Conservation (phyloP, 2,329 filamentous ascomycete genomes). For the Rachicladosporium sp. region DNA sequence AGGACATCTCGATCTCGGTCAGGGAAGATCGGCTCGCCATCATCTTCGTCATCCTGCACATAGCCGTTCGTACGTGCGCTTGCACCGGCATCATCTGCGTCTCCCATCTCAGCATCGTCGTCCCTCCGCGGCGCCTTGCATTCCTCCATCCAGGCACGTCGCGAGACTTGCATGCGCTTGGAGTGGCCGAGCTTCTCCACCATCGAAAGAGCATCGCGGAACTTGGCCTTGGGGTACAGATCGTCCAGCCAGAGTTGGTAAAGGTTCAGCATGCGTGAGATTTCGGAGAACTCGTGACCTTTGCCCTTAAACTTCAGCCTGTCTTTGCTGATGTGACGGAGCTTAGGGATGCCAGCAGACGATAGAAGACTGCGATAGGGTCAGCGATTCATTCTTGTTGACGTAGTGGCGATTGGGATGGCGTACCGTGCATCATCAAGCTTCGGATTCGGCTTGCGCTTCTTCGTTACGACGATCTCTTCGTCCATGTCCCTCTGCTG, state of each 20-base stretch:
- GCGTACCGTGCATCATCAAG: constrained; percentile 65
- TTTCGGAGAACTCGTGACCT: constrained; percentile 88
- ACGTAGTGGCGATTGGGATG: background rate
- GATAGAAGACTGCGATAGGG: constrained; percentile 55
- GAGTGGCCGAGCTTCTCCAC: constrained; percentile 90
- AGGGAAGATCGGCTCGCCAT: constrained; percentile 2
- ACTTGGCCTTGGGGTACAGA: constrained; percentile 86
- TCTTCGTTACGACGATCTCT: constrained; percentile 71
- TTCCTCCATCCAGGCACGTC: constrained; percentile 76
- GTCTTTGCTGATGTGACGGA: constrained; percentile 58
- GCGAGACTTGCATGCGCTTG: constrained; percentile 59
- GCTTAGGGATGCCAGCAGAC: constrained; percentile 66
- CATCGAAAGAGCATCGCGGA: constrained; percentile 76
- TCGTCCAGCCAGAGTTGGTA: constrained; percentile 98
- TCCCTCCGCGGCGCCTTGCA: constrained; percentile 37
- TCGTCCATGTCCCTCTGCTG: constrained; percentile 57
- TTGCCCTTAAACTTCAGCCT: constrained; percentile 77
- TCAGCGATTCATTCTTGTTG: background rate
- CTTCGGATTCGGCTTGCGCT: constrained; percentile 66
- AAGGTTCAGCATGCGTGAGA: constrained; percentile 67
- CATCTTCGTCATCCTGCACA: background rate
- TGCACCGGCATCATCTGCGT: constrained; percentile 1
- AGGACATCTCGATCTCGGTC: background rate
- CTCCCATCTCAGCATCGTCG: constrained; percentile 8
- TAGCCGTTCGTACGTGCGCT: too few species aligned